Percentiles rank a stretch among this genome's conserved stretches.
Conservation (phyloP, 179 eudicot genomes). For the Spinacia oleracea region DNA sequence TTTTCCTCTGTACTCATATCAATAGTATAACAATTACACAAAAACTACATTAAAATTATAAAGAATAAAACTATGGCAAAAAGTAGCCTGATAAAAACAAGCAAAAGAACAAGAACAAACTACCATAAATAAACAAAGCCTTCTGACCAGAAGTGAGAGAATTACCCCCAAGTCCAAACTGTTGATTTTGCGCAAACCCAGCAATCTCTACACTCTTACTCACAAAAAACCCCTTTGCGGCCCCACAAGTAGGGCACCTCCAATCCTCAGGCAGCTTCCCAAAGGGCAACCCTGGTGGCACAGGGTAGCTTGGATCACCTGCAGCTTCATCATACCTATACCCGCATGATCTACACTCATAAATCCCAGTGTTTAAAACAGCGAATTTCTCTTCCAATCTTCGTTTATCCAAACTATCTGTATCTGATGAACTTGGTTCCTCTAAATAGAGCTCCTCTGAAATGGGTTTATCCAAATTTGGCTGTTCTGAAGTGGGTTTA, state of each 20-base stretch:
- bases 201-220: conserved; percentile 98
- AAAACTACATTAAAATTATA: conserved; percentile 16
- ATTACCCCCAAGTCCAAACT: conserved; percentile 91
- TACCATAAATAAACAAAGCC: conserved; percentile 79
- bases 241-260: conserved; percentile 98
- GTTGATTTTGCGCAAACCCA: conserved; percentile 96
- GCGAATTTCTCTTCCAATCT: conserved; percentile 86
- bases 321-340: conserved; percentile 63
- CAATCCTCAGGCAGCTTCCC: conserved; percentile 86
- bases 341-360: conserved; percentile 94
- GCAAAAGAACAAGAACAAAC: conserved; percentile 63
- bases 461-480: conserved; percentile 51
- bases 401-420: conserved; percentile 39
- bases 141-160: conserved; percentile 94
- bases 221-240: conserved; percentile 80
- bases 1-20: conserved; percentile 2
- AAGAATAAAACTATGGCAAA: conserved; percentile 33
- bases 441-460: conserved; percentile 41
- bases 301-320: conserved; percentile 82
- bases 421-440: conserved; percentile 31
- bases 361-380: conserved; percentile 83
- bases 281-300: conserved; percentile 85
- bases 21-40: conserved; percentile 14
- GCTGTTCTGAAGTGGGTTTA: conserved; percentile 55
- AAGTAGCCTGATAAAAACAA: conserved; percentile 82